Percentiles rank a stretch among this genome's conserved stretches.
Conservation (phyloP, 768 basidiomycete species). For the Phanerochaete carnosa region DNA sequence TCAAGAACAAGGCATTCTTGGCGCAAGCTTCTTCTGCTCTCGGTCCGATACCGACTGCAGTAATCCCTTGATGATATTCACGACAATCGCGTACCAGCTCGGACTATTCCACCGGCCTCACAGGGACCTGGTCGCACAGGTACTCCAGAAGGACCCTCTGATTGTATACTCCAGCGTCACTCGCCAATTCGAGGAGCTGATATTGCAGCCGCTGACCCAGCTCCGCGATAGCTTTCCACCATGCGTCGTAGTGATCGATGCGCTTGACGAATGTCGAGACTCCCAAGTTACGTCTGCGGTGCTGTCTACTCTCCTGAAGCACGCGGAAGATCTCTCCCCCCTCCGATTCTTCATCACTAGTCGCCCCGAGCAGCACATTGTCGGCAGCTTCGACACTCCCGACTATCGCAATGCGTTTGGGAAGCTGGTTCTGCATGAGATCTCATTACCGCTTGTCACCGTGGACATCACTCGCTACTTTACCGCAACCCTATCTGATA, state of each 20-base stretch:
- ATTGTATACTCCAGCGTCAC: not conserved
- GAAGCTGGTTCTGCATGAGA: not conserved
- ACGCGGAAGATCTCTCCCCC: not conserved
- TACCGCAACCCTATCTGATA: not conserved
- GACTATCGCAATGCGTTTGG: not conserved
- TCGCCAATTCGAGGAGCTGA: constrained; percentile 3
- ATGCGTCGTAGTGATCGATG: constrained; percentile 13
- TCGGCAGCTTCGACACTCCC: not conserved
- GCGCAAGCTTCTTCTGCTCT: not conserved
- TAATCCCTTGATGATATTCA: constrained; percentile 11
- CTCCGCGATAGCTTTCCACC: not conserved
- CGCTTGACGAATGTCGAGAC: constrained; percentile 17
- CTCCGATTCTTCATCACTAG: constrained; percentile 16
- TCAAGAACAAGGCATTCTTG: not conserved
- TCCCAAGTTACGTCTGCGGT: constrained; percentile 6
- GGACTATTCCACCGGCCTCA: not conserved
- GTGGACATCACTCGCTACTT: not conserved
- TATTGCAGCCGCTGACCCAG: constrained; percentile 6
- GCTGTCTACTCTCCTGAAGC: constrained; percentile 1
- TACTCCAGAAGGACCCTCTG: constrained; percentile 6
- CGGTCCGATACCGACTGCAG: not conserved
- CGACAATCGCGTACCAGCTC: constrained; percentile 13
- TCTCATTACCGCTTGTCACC: not conserved
- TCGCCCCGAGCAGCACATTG: constrained; percentile 9
- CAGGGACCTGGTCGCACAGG: not conserved